These are phyloP conservation scores for Beauveria pseudobassiana DNA, from an alignment of 2,329 filamentous ascomycete species.

Conservation along the genomic window DNA sequence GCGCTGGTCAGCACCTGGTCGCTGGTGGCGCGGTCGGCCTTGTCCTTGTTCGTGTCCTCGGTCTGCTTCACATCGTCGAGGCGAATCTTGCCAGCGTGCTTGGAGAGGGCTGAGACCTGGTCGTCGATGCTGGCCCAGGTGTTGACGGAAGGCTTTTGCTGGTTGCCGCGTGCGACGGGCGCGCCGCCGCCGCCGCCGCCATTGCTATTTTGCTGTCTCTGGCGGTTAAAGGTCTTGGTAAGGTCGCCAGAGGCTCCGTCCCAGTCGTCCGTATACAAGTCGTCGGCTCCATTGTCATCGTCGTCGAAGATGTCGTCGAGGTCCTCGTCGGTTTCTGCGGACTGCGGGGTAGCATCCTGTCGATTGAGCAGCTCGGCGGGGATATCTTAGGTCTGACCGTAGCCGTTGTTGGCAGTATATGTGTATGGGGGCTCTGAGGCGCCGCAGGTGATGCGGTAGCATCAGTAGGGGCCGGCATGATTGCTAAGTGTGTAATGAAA, in stretches of 20 bases:
- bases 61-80: constrained; percentile 57
- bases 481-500: neutral
- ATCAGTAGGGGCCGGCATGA: constrained; percentile 1
- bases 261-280: constrained; percentile 50
- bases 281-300: constrained; percentile 54
- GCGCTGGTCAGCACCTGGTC: constrained; percentile 88
- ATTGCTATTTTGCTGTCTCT: constrained; percentile 55
- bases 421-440: constrained; percentile 38
- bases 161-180: constrained; percentile 63
- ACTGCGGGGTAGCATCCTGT: constrained; percentile 17
- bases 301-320: constrained; percentile 33
- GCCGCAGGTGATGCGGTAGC: constrained; percentile 27
- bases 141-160: constrained; percentile 73
- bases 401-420: constrained; percentile 37
- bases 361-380: constrained; percentile 25
- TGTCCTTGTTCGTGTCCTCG: constrained; percentile 63
- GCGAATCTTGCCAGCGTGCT: constrained; percentile 78
- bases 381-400: constrained; percentile 30
- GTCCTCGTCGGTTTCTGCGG: constrained; percentile 22
- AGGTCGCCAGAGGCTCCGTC: constrained; percentile 57
- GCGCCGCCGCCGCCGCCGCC: constrained; percentile 25
- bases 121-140: constrained; percentile 76
- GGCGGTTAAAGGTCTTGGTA: constrained; percentile 83
- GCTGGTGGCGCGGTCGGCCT: constrained; percentile 84
- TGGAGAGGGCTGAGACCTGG: constrained; percentile 75